Evolutionary conservation across 805 yeast species (phyloP).

Genomic region (Jamesozyma spencerorum): DNA sequence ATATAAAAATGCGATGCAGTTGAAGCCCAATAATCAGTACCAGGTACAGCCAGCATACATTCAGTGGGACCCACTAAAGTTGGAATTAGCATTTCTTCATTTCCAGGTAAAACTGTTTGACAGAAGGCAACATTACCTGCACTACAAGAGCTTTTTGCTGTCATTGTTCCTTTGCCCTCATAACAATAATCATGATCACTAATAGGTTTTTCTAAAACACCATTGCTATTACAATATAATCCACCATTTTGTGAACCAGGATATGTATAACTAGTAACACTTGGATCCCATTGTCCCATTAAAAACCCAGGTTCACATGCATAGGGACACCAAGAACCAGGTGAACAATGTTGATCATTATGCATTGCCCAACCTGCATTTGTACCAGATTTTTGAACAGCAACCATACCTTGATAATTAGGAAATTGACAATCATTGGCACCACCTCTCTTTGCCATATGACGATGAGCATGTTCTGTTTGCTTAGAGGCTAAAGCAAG

Average conservation of each 20-base stretch:
- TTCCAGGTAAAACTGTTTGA: constrained; percentile 89
- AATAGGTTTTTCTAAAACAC: constrained; percentile 55
- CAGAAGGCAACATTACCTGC: constrained; percentile 68
- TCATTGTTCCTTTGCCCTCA: constrained; percentile 67
- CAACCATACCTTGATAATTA: constrained; percentile 52
- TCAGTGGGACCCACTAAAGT: constrained; percentile 43
- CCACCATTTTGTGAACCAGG: constrained; percentile 82
- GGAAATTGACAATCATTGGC: constrained; percentile 53
- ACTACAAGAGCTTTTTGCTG: constrained; percentile 46
- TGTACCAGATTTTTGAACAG: constrained; percentile 45
- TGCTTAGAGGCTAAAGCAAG: constrained; percentile 13
- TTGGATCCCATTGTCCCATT: constrained; percentile 82
- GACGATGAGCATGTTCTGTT: constrained; percentile 14
- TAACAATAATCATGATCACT: constrained; percentile 53
- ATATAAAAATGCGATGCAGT: constrained; percentile 83
- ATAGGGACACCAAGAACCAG: constrained; percentile 82
- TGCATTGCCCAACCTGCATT: constrained; percentile 87
- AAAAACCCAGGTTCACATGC: constrained; percentile 89
- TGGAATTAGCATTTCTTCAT: constrained; percentile 90
- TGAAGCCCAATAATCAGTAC: constrained; percentile 71
- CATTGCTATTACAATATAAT: constrained; percentile 61
- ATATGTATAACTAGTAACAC: constrained; percentile 59
- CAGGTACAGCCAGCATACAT: constrained; percentile 70
- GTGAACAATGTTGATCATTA: constrained; percentile 59
- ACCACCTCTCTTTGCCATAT: constrained; percentile 8